Conservation (phyloP, 331 rosid genomes). For the Erythrophleum ivorense region DNA sequence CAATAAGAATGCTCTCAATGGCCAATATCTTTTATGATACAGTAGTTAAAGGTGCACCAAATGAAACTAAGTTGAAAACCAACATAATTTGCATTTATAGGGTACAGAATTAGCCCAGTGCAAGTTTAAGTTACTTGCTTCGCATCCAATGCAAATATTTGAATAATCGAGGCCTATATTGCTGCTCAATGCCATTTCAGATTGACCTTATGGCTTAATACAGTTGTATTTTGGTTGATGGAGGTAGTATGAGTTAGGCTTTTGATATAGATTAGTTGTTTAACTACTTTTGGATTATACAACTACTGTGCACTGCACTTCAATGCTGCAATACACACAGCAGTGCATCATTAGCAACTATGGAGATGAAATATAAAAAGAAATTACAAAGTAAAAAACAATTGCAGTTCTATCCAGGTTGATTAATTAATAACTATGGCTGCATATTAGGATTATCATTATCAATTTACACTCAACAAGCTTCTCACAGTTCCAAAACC, state of each 20-base stretch:
- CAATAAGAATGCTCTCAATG: neutral
- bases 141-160: neutral
- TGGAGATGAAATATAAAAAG: neutral
- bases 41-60: neutral
- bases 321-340: neutral
- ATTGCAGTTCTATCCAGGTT: neutral
- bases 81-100: neutral
- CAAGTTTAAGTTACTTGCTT: neutral
- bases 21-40: neutral
- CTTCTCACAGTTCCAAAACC: neutral
- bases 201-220: neutral
- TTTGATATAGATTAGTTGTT: neutral
- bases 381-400: neutral
- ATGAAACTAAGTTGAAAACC: neutral
- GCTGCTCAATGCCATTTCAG: neutral
- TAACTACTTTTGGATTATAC: neutral
- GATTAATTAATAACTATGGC: neutral
- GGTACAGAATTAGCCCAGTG: neutral
- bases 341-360: neutral
- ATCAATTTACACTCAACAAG: neutral
- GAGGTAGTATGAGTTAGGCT: neutral
- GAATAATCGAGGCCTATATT: neutral
- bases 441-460: slow-evolving; percentile 7
- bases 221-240: neutral
- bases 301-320: neutral